A percentile compares a stretch with the other conserved stretches of the same genome.
phyloP scores from a whole-genome alignment of 2,329 filamentous ascomycete genomes.

The Stylonectria norvegica region DNA sequence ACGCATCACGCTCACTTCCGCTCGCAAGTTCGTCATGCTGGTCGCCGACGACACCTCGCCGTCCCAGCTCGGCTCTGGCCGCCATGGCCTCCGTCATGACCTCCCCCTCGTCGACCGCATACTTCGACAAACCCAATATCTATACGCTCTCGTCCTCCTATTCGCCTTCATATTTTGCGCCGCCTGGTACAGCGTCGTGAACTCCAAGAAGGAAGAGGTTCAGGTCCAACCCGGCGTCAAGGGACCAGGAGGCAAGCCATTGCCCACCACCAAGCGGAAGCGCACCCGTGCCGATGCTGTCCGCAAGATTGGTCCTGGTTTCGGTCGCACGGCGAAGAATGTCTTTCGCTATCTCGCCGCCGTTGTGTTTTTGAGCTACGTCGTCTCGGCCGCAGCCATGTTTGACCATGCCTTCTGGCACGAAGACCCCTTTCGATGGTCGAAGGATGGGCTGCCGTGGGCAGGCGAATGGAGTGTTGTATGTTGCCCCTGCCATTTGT shows the following conservation, averaged over 20 bases:
- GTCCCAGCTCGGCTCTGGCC: slow-evolving; percentile 21
- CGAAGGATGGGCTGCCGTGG: slow-evolving; percentile 56
- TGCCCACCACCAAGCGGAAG: slow-evolving; percentile 65
- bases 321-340: slow-evolving; percentile 64
- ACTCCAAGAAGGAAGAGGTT: slow-evolving; percentile 48
- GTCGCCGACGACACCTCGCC: slow-evolving; percentile 33
- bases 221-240: slow-evolving; percentile 48
- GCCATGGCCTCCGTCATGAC: slow-evolving; percentile 22
- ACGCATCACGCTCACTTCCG: slow-evolving; percentile 24
- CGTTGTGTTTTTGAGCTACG: slow-evolving; percentile 68
- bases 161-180: slow-evolving; percentile 49
- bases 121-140: slow-evolving; percentile 46
- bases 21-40: slow-evolving; percentile 34
- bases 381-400: slow-evolving; percentile 70
- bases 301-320: slow-evolving; percentile 46
- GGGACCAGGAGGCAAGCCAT: slow-evolving; percentile 85
- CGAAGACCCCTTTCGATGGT: slow-evolving; percentile 38
- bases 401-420: slow-evolving; percentile 66
- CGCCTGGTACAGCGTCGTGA: slow-evolving; percentile 51
- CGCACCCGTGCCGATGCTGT: slow-evolving; percentile 45
- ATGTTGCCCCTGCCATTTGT: slow-evolving; percentile 36
- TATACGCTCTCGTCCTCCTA: slow-evolving; percentile 53
- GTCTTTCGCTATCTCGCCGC: slow-evolving; percentile 74
- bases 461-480: slow-evolving; percentile 75
- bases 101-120: slow-evolving; percentile 38